Evolutionary conservation across 2,329 filamentous ascomycete genomes (phyloP).

Genomic region (Mycocentrospora acerina): DNA sequence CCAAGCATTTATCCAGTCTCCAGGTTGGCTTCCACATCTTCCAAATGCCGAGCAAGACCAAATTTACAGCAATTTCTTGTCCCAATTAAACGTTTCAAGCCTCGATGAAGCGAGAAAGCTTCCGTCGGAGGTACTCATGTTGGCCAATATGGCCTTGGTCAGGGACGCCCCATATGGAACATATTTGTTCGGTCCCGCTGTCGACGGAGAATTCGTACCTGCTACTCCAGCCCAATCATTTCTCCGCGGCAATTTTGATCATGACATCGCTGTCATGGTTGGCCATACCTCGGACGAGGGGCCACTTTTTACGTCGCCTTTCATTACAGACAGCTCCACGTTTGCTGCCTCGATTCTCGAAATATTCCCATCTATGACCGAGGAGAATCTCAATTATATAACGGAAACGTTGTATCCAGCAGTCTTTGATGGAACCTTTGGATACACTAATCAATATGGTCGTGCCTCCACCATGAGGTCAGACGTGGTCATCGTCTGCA

Average conservation of each 20-base stretch:
- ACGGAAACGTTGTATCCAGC: too few species aligned
- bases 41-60: conserved; percentile 40
- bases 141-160: conserved; percentile 45
- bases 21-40: too few species aligned
- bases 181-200: conserved; percentile 45
- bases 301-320: conserved; percentile 5
- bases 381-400: too few species aligned
- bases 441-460: too few species aligned
- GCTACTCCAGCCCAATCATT: conserved; percentile 50
- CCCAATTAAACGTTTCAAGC: conserved; percentile 45
- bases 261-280: conserved; percentile 48
- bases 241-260: conserved; percentile 47
- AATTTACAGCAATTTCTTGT: conserved; percentile 44
- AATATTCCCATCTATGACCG: too few species aligned
- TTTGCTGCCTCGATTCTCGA: too few species aligned
- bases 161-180: conserved; percentile 42
- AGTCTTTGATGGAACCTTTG: too few species aligned
- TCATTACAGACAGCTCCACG: too few species aligned
- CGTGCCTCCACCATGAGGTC: too few species aligned
- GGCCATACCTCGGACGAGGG: conserved; percentile 35
- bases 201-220: conserved; percentile 55
- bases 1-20: too few species aligned
- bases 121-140: conserved; percentile 42
- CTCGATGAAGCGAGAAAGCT: conserved; percentile 49
- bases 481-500: too few species aligned